A percentile compares a stretch with the other conserved stretches of the same genome.
Evolutionary conservation across 441 rosid genomes (phyloP).

Genomic region (Pelargonium citronellum): DNA sequence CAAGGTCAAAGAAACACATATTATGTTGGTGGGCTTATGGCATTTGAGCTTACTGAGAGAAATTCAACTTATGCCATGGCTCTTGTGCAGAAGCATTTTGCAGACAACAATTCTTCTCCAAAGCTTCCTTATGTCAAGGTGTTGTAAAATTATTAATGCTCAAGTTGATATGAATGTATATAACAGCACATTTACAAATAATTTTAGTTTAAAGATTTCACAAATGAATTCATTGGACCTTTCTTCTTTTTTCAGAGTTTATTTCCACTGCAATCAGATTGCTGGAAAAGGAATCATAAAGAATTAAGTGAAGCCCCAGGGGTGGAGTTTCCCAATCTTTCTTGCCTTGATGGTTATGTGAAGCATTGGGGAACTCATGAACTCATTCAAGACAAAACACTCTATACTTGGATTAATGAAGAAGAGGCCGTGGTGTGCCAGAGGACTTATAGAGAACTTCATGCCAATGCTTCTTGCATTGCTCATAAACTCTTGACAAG

Average conservation of each 20-base stretch:
- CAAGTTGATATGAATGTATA: background rate
- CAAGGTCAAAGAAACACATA: slow-evolving; percentile 55
- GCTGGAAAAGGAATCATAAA: slow-evolving; percentile 22
- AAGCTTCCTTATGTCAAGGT: slow-evolving; percentile 55
- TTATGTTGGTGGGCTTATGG: slow-evolving; percentile 63
- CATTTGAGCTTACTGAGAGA: slow-evolving; percentile 70
- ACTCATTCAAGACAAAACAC: slow-evolving; percentile 30
- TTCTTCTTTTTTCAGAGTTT: slow-evolving; percentile 37
- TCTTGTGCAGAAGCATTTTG: slow-evolving; percentile 57
- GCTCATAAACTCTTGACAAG: slow-evolving; percentile 47
- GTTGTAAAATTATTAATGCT: slow-evolving; percentile 12
- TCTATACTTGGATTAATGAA: slow-evolving; percentile 61
- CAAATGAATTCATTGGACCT: slow-evolving; percentile 1
- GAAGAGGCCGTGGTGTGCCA: slow-evolving; percentile 34
- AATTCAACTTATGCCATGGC: slow-evolving; percentile 65
- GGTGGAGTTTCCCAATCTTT: slow-evolving; percentile 48
- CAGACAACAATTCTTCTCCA: slow-evolving; percentile 34
- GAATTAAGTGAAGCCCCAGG: slow-evolving; percentile 43
- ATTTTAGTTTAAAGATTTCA: slow-evolving; percentile 4
- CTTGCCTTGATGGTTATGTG: slow-evolving; percentile 49
- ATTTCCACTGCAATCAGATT: slow-evolving; percentile 37
- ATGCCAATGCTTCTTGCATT: slow-evolving; percentile 47
- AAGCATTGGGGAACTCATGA: slow-evolving; percentile 54
- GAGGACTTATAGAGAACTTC: slow-evolving; percentile 49
- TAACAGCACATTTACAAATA: background rate